Conservation (phyloP, 2,329 filamentous ascomycete genomes). For the Cladophialophora immunda region DNA sequence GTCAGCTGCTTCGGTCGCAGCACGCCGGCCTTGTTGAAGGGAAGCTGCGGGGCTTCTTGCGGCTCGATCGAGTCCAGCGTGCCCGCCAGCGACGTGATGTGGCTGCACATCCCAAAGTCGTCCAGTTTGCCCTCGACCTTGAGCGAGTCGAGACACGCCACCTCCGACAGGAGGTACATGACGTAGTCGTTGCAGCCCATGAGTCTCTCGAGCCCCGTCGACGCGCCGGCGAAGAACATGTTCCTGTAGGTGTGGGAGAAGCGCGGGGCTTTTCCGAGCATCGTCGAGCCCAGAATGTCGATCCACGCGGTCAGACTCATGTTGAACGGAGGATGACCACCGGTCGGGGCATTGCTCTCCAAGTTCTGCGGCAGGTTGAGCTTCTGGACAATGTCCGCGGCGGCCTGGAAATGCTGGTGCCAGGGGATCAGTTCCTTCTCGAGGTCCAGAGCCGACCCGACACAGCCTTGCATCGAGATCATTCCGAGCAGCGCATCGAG, state of each 20-base stretch:
- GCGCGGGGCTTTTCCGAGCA: conserved; percentile 82
- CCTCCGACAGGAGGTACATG: conserved; percentile 98
- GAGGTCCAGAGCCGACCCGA: conserved; percentile 81
- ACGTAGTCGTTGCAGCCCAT: conserved; percentile 98
- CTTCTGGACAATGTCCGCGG: conserved; percentile 82
- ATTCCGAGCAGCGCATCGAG: conserved; percentile 92
- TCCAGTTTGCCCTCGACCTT: conserved; percentile 81
- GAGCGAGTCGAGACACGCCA: conserved; percentile 91
- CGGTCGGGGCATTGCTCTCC: conserved; percentile 62
- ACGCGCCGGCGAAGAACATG: conserved; percentile 75
- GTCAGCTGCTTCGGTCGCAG: conserved; percentile 84
- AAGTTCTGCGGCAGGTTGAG: conserved; percentile 77
- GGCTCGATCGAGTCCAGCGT: conserved; percentile 47
- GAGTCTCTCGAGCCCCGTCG: conserved; percentile 83
- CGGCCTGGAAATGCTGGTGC: conserved; percentile 96
- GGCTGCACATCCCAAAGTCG: conserved; percentile 84
- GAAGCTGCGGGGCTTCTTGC: conserved; percentile 67
- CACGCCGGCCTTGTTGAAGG: conserved; percentile 70
- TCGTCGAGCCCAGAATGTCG: conserved; percentile 93
- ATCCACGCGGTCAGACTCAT: conserved; percentile 96
- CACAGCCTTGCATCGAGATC: conserved; percentile 95
- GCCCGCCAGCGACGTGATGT: conserved; percentile 85
- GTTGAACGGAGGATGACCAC: conserved; percentile 79
- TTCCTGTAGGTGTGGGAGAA: conserved; percentile 96
- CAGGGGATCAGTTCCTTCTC: conserved; percentile 89